Evolutionary conservation across 1,284 basidiomycete genomes (phyloP).

Genomic region (Coriolopsis trogii): DNA sequence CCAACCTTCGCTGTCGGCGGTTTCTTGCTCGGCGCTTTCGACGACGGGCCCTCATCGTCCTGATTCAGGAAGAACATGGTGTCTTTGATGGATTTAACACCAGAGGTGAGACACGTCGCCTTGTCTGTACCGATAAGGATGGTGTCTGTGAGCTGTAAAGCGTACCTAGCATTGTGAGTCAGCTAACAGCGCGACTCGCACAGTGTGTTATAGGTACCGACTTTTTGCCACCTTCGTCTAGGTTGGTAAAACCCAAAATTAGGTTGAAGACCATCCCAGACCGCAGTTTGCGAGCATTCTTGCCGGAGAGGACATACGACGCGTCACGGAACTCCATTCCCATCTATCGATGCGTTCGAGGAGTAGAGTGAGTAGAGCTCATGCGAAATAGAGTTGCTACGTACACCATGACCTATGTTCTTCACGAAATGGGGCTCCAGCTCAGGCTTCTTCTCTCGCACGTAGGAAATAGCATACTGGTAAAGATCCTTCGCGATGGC

Average conservation of each 20-base stretch:
- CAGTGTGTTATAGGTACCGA: no score
- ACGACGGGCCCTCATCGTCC: conserved; percentile 50
- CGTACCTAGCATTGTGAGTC: conserved; percentile 62
- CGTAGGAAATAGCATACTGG: conserved; percentile 71
- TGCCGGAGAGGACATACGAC: conserved; percentile 79
- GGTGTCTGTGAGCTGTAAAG: conserved; percentile 90
- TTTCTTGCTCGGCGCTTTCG: conserved; percentile 62
- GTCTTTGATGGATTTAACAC: conserved; percentile 82
- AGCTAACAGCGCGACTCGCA: no score
- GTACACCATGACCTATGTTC: conserved; percentile 88
- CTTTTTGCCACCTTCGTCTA: conserved; percentile 82
- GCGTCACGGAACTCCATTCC: conserved; percentile 96
- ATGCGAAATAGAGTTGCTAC: no score
- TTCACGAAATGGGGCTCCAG: conserved; percentile 88
- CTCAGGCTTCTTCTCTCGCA: conserved; percentile 80
- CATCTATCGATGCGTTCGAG: conserved; percentile 52
- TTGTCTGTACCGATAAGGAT: conserved; percentile 77
- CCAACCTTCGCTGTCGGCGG: conserved; percentile 48
- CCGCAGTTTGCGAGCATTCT: conserved; percentile 75
- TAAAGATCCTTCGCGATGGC: conserved; percentile 81
- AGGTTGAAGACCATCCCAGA: conserved; percentile 88
- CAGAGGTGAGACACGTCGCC: conserved; percentile 80
- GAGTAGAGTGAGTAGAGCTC: no score
- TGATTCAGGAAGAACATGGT: conserved; percentile 85
- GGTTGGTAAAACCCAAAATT: conserved; percentile 82